phyloP scores from a whole-genome alignment of 345 rosid genomes.

The Rhodamnia argentea region DNA sequence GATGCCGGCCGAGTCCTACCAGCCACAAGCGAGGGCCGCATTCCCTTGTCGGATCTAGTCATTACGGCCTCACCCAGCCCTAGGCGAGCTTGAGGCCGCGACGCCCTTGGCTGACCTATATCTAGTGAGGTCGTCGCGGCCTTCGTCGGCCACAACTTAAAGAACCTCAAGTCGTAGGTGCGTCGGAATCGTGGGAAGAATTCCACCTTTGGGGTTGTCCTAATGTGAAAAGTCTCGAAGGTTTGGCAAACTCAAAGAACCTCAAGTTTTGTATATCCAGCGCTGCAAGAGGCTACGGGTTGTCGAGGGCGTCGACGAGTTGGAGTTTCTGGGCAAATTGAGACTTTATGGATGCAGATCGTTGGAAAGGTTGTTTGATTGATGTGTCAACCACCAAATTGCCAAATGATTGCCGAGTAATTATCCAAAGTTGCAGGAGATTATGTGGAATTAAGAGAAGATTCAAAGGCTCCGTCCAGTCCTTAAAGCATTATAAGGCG shows the following conservation, averaged over 20 bases:
- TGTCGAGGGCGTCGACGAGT: not conserved
- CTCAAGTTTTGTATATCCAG: rapidly evolving
- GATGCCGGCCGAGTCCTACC: no score
- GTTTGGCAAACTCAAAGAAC: not conserved
- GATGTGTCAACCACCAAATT: not conserved
- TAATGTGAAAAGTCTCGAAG: not conserved
- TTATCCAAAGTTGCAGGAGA: rapidly evolving
- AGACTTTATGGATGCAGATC: rapidly evolving
- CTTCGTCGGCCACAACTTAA: no score
- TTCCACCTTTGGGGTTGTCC: rapidly evolving
- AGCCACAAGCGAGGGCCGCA: no score
- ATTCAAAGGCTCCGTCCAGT: rapidly evolving
- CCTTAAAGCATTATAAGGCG: not conserved
- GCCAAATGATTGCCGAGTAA: not conserved
- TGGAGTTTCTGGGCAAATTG: rapidly evolving
- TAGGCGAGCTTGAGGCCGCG: no score
- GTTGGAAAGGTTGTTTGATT: not conserved
- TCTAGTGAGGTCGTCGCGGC: no score
- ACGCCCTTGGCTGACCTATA: no score
- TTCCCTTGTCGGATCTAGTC: no score
- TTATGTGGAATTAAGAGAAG: not conserved
- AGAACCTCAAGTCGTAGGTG: not conserved
- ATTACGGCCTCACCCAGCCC: no score
- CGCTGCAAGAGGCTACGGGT: rapidly evolving
- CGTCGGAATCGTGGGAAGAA: rapidly evolving